Conservation (phyloP, 208 protist genomes). For the Leishmania martiniquensis region DNA sequence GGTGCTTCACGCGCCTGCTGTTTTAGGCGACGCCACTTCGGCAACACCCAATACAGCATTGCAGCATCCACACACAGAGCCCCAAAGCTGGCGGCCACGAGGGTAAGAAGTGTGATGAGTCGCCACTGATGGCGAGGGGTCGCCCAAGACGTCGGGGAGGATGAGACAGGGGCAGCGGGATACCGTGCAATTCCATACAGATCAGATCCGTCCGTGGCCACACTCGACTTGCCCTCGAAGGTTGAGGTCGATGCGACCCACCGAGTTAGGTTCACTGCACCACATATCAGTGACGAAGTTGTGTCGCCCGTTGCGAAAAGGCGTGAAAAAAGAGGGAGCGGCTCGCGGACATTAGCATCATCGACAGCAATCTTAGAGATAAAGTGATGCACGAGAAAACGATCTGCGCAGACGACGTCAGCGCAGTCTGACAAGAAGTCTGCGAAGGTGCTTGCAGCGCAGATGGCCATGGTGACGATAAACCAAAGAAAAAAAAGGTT, state of each 20-base stretch:
- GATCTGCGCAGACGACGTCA: conserved; percentile 21
- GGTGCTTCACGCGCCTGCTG: not conserved
- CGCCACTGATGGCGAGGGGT: conserved; percentile 1
- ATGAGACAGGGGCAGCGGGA: too few species aligned
- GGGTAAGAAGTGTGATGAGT: not conserved
- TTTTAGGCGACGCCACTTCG: conserved; percentile 3
- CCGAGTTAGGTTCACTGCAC: conserved; percentile 13
- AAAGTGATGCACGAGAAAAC: conserved; percentile 8
- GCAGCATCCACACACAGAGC: not conserved
- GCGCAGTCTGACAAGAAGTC: conserved; percentile 32
- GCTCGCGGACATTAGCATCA: not conserved
- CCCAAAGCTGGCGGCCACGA: not conserved
- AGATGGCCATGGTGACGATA: conserved; percentile 16
- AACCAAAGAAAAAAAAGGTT: not conserved
- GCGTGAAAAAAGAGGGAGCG: not conserved
- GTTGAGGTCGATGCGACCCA: not conserved
- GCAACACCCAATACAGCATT: not conserved
- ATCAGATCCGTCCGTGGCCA: not conserved
- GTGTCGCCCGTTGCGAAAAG: not conserved
- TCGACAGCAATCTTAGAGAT: not conserved
- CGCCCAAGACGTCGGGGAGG: not conserved
- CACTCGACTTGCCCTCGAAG: not conserved
- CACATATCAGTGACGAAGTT: conserved; percentile 4
- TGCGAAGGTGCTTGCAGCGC: not conserved
- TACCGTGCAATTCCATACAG: not conserved